phyloP scores from a whole-genome alignment of 805 yeast species.

The Wickerhamiella bombiphila region DNA sequence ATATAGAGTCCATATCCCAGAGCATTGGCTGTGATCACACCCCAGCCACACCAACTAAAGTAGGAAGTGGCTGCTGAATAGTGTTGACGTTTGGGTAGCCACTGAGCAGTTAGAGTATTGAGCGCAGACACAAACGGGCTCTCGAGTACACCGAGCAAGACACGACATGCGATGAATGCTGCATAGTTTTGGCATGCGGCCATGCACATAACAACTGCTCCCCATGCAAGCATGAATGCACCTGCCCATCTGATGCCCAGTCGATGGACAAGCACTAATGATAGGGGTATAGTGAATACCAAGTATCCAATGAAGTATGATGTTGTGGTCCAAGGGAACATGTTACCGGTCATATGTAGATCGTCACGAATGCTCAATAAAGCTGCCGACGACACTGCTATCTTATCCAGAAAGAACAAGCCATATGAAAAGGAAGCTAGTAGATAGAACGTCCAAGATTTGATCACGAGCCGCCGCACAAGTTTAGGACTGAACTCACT shows the following conservation, averaged over 20 bases:
- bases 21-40: conserved; percentile 14
- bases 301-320: conserved; percentile 50
- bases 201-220: conserved; percentile 32
- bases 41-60: conserved; percentile 23
- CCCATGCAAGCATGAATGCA: conserved; percentile 43
- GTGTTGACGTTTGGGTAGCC: conserved; percentile 35
- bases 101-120: conserved; percentile 39
- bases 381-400: conserved; percentile 36
- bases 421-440: conserved; percentile 35
- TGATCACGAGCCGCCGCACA: not conserved
- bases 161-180: conserved; percentile 34
- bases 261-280: conserved; percentile 32
- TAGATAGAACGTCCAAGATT: not conserved
- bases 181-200: conserved; percentile 36
- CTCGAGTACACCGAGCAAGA: conserved; percentile 38
- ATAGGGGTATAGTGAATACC: conserved; percentile 35
- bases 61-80: conserved; percentile 35
- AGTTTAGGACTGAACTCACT: not conserved
- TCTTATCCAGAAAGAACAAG: conserved; percentile 44
- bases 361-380: conserved; percentile 31
- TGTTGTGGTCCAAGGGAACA: not conserved
- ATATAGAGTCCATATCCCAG: conserved; percentile 17
- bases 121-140: conserved; percentile 32
- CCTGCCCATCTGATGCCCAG: conserved; percentile 42
- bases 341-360: too few relatives aligned